Percentiles rank a stretch among this genome's conserved stretches.
These are phyloP conservation scores for Galerina sulciceps DNA, from an alignment of 768 basidiomycete species.

Conservation along the genomic window DNA sequence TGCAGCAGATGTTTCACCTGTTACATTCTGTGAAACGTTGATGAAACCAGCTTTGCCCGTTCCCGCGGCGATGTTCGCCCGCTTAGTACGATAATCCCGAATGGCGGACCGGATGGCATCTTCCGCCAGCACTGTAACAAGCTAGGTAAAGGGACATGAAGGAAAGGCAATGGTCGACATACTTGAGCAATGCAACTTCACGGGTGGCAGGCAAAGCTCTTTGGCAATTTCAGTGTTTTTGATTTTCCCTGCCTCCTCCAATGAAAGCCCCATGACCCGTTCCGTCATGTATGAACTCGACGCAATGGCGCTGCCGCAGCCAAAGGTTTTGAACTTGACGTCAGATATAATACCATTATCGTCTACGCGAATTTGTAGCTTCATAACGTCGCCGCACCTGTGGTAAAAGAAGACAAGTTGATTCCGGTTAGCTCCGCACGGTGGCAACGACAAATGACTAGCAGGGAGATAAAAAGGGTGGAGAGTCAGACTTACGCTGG, in stretches of 20 bases:
- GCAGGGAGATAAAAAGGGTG: constrained; percentile 5
- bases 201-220: constrained; percentile 92
- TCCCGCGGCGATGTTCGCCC: constrained; percentile 46
- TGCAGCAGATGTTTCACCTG: constrained; percentile 57
- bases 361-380: constrained; percentile 97
- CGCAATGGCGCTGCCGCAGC: constrained; percentile 97
- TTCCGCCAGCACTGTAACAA: constrained; percentile 83
- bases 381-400: constrained; percentile 99
- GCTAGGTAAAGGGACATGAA: neutral
- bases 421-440: constrained; percentile 33
- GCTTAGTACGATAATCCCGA: constrained; percentile 92
- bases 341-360: constrained; percentile 95
- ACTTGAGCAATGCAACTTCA: constrained; percentile 96
- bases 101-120: constrained; percentile 99
- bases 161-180: constrained; percentile 33
- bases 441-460: constrained; percentile 17
- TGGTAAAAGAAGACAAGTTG: constrained; percentile 7
- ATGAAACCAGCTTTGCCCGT: constrained; percentile 66
- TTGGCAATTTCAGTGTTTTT: constrained; percentile 99
- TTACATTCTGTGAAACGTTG: constrained; percentile 65
- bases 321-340: constrained; percentile 99
- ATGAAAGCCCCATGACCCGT: constrained; percentile 90
- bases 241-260: constrained; percentile 94
- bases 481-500: constrained; percentile 72
- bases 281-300: constrained; percentile 99